Evolutionary conservation across 2,329 filamentous ascomycete genomes (phyloP).

Genomic region (Xylariales sp.): DNA sequence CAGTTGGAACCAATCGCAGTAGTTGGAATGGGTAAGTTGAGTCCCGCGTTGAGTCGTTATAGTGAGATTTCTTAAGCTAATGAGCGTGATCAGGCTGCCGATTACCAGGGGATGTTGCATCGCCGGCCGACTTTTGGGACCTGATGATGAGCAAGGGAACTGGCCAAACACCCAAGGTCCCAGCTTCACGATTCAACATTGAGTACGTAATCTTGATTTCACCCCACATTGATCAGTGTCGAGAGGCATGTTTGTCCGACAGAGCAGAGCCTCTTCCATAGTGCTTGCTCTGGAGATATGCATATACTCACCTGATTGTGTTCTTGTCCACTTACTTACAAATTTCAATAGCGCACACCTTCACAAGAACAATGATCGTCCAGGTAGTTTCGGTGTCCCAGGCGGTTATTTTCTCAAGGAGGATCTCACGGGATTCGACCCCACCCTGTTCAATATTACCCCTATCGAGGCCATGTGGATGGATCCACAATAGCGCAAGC

Average conservation of each 20-base stretch:
- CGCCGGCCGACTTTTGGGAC: slow-evolving; percentile 13
- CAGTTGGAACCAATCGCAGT: slow-evolving; percentile 17
- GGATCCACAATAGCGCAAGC: slow-evolving; percentile 35
- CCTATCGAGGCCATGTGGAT: slow-evolving; percentile 32
- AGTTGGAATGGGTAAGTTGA: slow-evolving; percentile 15
- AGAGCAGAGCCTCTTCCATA: too few species aligned
- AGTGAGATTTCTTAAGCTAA: not conserved
- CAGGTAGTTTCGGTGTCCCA: slow-evolving; percentile 16
- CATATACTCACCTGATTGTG: too few species aligned
- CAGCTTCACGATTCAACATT: slow-evolving; percentile 13
- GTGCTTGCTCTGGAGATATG: too few species aligned
- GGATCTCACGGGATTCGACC: slow-evolving; percentile 28
- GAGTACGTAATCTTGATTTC: slow-evolving; percentile 6
- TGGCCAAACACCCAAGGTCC: slow-evolving; percentile 15
- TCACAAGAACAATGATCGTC: slow-evolving; percentile 18
- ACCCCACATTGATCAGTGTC: not conserved
- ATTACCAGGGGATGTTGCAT: slow-evolving; percentile 13
- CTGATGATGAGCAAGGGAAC: slow-evolving; percentile 14
- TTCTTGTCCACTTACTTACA: too few species aligned
- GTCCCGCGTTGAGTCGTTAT: not conserved
- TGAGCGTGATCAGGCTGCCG: slow-evolving; percentile 11
- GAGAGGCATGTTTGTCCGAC: slow-evolving; percentile 15
- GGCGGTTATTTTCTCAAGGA: slow-evolving; percentile 13
- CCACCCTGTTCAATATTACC: slow-evolving; percentile 32
- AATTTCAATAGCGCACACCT: slow-evolving; percentile 18